Evolutionary conservation across 2,329 filamentous ascomycete species (phyloP).

Genomic region (Pseudocercospora pini-densiflorae): DNA sequence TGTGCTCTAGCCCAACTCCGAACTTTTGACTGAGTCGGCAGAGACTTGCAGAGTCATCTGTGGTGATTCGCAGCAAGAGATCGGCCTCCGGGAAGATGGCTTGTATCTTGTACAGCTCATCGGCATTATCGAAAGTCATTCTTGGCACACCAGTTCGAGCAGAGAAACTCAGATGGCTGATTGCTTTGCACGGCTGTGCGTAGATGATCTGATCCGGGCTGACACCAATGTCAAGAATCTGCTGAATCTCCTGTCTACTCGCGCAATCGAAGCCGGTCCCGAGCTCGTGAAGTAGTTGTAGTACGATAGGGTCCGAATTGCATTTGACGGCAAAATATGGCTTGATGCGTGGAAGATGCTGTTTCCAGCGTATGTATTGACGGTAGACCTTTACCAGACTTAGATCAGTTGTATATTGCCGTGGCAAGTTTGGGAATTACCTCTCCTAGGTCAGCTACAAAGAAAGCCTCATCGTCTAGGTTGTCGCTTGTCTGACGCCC

Average conservation of each 20-base stretch:
- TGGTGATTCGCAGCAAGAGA: slow-evolving; percentile 91
- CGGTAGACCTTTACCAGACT: slow-evolving; percentile 71
- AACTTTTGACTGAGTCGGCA: slow-evolving; percentile 98
- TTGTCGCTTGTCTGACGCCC: slow-evolving; percentile 66
- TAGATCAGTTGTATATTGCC: neutral
- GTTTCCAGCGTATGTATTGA: slow-evolving; percentile 98
- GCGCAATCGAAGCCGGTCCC: slow-evolving; percentile 98
- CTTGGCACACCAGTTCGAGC: slow-evolving; percentile 83
- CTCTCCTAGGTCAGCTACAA: slow-evolving; percentile 96
- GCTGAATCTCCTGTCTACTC: slow-evolving; percentile 95
- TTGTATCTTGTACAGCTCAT: slow-evolving; percentile 98
- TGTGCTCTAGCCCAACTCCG: slow-evolving; percentile 84
- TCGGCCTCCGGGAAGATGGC: slow-evolving; percentile 87
- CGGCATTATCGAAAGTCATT: slow-evolving; percentile 99
- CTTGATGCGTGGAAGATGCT: slow-evolving; percentile 87
- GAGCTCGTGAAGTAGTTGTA: slow-evolving; percentile 83
- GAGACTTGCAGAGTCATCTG: slow-evolving; percentile 91
- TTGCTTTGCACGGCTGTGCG: slow-evolving; percentile 99
- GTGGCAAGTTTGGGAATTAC: neutral
- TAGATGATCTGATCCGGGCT: slow-evolving; percentile 95
- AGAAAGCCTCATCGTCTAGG: slow-evolving; percentile 97
- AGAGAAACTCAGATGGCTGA: slow-evolving; percentile 93
- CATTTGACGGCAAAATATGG: slow-evolving; percentile 99
- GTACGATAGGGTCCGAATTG: slow-evolving; percentile 89
- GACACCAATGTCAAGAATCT: slow-evolving; percentile 81